Evolutionary conservation across 441 rosid species (phyloP), one percentile per base, ranked within the genome.

Genomic region (Cnidoscolus chayamansa): DNA sequence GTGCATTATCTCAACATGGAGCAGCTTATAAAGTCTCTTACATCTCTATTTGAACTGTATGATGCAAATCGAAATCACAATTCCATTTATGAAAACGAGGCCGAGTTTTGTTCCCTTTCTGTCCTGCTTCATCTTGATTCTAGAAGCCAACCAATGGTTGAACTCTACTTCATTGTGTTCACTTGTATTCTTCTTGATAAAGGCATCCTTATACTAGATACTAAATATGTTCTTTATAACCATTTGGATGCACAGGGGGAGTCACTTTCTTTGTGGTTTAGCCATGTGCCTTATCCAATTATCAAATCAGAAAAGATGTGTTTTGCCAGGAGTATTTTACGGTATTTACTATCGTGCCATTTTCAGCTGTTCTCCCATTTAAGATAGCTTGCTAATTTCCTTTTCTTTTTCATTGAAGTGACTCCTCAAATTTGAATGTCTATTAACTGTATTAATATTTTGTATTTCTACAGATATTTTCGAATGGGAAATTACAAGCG

Each of bases 111-210:
- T 67, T 94, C 98, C 35, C 85, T 91, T 76, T 86, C 87, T 32
- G 92, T 89, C 71, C 91, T 94, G 62, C 97, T 94, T 70, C 87
- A 87, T 79, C 96, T 94, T 67, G 84, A 81, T 85, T 83, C 88
- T 3, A 81, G 67, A 75, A 82, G 79, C 78, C 90, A 79, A 68
- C 84, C 81, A 70, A 73, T 63, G 90, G 97, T 94, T 82, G 79
- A 74, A 78, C 73, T 74, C 55, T 80, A 48, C 66, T 72, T 75
- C 68, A 73, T 68, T 72, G 69, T 62, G 61, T 70, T 66, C 48
- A 6, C 64, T 67, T 10, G 30, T 61, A 11, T 35, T 63, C 67
- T 47, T 63, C 76, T 59, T 60, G 30, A 51, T 67, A 66, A 72
- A 59, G 50, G 25, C 55, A 31, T 45, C 67, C 55, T 57, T 72